Percentiles rank a stretch among this genome's conserved stretches.
phyloP scores from a whole-genome alignment of 768 basidiomycete species.

The Megacollybia marginata region DNA sequence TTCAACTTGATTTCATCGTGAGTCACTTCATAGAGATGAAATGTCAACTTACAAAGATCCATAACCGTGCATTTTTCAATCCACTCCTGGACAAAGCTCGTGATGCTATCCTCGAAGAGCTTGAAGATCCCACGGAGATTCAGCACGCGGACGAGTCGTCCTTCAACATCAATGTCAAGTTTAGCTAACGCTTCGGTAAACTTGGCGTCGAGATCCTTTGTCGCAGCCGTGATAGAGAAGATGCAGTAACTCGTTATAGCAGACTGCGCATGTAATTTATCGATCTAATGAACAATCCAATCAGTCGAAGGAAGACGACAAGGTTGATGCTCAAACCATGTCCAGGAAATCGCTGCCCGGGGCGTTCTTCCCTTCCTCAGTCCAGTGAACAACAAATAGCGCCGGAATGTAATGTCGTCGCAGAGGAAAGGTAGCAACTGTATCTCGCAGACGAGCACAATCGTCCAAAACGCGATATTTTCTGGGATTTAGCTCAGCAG shows the following conservation, averaged over 20 bases:
- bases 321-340: constrained; percentile 40
- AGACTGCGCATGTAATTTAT: constrained; percentile 38
- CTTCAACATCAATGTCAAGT: constrained; percentile 47
- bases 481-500: constrained; percentile 22
- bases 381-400: constrained; percentile 57
- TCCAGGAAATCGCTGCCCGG: constrained; percentile 42
- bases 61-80: constrained; percentile 27
- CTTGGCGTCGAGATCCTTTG: constrained; percentile 52
- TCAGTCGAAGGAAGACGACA: background rate
- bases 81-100: constrained; percentile 38
- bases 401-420: constrained; percentile 57
- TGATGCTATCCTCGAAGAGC: constrained; percentile 30
- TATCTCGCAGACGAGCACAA: constrained; percentile 60
- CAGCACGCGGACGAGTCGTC: constrained; percentile 42
- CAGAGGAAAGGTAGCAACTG: constrained; percentile 45
- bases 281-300: constrained; percentile 28
- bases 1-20: constrained; percentile 32
- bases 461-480: constrained; percentile 71
- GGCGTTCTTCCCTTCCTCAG: constrained; percentile 30
- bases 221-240: constrained; percentile 42
- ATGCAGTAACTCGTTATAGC: constrained; percentile 31
- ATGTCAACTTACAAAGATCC: background rate
- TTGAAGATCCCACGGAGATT: constrained; percentile 38
- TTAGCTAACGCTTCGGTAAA: constrained; percentile 33
- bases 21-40: background rate